Evolutionary conservation across 805 yeast genomes (phyloP).

Genomic region (Lipomyces lipofer): DNA sequence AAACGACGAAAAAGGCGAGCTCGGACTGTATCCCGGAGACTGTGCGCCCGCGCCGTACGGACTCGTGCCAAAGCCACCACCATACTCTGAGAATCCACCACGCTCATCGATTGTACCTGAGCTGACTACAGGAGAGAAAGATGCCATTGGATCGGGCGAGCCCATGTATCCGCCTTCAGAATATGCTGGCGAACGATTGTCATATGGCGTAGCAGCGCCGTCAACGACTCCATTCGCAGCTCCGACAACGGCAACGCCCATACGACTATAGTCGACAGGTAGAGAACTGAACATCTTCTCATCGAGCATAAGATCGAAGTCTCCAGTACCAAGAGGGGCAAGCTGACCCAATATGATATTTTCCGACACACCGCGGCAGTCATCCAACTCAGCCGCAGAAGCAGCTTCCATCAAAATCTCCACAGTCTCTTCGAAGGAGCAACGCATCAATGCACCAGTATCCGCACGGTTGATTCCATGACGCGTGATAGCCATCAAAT

Average conservation of each 20-base stretch:
- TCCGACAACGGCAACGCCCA: constrained; percentile 6
- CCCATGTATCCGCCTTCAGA: constrained; percentile 60
- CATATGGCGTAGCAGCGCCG: constrained; percentile 93
- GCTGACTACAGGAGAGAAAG: constrained; percentile 87
- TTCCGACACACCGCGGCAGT: constrained; percentile 97
- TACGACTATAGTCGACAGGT: constrained; percentile 47
- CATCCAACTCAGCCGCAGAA: constrained; percentile 96
- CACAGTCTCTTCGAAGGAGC: constrained; percentile 98
- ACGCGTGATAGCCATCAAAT: constrained; percentile 97
- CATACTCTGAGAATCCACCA: constrained; percentile 87
- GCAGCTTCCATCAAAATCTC: constrained; percentile 98
- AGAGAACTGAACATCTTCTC: constrained; percentile 57
- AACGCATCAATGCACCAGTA: constrained; percentile 98
- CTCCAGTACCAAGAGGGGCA: constrained; percentile 99
- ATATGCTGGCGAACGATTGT: constrained; percentile 60
- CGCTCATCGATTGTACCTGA: constrained; percentile 78
- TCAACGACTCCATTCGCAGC: constrained; percentile 40
- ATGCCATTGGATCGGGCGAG: constrained; percentile 66
- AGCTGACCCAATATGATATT: constrained; percentile 96
- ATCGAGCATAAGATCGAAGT: constrained; percentile 92
- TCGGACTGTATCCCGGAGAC: constrained; percentile 69
- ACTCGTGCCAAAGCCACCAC: constrained; percentile 64
- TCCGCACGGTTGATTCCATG: constrained; percentile 99
- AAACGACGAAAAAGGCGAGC: constrained; percentile 68
- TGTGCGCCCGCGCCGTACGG: constrained; percentile 54